Evolutionary conservation across 805 yeast species (phyloP).

Genomic region (Saturnispora hagleri): DNA sequence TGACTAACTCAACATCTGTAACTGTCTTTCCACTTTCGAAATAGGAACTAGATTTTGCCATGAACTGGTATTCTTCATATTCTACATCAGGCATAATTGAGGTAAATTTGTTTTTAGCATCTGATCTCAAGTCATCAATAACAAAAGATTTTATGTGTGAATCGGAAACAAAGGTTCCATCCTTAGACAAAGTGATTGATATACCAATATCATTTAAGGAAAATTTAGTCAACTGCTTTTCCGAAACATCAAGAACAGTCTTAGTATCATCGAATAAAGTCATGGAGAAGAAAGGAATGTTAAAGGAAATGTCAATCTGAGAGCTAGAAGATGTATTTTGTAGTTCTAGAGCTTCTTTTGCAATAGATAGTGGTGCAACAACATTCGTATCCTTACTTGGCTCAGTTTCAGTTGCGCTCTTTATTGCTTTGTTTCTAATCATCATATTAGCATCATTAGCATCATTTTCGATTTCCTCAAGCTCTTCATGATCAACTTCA

Average conservation of each 20-base stretch:
- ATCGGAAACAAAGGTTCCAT: slow-evolving; percentile 50
- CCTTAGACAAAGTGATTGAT: slow-evolving; percentile 40
- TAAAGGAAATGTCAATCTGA: slow-evolving; percentile 39
- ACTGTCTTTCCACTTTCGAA: slow-evolving; percentile 35
- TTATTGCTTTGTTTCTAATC: slow-evolving; percentile 17
- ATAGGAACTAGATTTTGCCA: slow-evolving; percentile 34
- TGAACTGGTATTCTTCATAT: slow-evolving; percentile 61
- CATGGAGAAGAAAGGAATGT: slow-evolving; percentile 55
- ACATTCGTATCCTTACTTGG: not conserved
- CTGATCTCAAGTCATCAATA: slow-evolving; percentile 62
- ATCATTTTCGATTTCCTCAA: slow-evolving; percentile 50
- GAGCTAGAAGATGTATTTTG: not conserved
- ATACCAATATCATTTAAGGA: slow-evolving; percentile 52
- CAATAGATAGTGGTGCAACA: not conserved
- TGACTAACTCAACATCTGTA: slow-evolving; percentile 38
- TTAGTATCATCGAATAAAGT: slow-evolving; percentile 48
- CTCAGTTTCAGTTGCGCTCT: slow-evolving; percentile 10
- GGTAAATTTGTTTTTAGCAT: slow-evolving; percentile 58
- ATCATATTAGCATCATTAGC: slow-evolving; percentile 55
- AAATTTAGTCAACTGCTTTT: slow-evolving; percentile 43
- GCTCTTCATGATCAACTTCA: slow-evolving; percentile 32
- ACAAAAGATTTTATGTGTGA: slow-evolving; percentile 63
- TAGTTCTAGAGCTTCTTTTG: not conserved
- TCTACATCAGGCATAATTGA: slow-evolving; percentile 69
- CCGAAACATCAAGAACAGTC: slow-evolving; percentile 26